Evolutionary conservation across 2,329 filamentous ascomycete genomes (phyloP).

Genomic region (Colletotrichum sp.): DNA sequence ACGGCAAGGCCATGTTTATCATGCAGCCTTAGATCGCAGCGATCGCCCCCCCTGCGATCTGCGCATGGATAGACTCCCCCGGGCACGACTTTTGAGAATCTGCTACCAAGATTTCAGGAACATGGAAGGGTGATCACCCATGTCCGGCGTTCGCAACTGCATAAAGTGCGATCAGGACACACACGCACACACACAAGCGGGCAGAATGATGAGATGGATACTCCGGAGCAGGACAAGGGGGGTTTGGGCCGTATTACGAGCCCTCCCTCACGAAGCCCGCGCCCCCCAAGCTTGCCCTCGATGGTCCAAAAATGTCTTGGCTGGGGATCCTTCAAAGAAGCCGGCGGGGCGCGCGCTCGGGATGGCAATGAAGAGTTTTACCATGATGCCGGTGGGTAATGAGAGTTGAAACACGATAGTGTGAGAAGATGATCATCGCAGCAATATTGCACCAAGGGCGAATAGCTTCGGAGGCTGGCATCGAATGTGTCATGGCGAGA

Average conservation of each 20-base stretch:
- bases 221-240: constrained; percentile 1
- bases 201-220: constrained; percentile 1
- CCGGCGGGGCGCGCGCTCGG: neutral
- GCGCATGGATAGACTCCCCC: constrained; percentile 3
- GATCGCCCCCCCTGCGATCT: constrained; percentile 5
- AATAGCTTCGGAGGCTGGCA: neutral
- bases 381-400: neutral
- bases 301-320: neutral
- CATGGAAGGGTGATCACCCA: neutral
- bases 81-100: neutral
- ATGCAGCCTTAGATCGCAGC: constrained; percentile 13
- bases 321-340: neutral
- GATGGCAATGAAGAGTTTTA: constrained; percentile 7
- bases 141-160: neutral
- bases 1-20: constrained; percentile 21
- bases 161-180: neutral
- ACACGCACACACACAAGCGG: neutral
- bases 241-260: neutral
- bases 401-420: constrained; percentile 8
- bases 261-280: neutral
- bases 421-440: neutral
- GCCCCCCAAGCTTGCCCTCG: neutral
- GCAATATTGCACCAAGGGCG: neutral
- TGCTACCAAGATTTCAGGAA: neutral
- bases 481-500: neutral